Base-by-base conservation (phyloP, 225 moss, liverwort and hornwort species). In the Lunularia cruciata region DNA sequence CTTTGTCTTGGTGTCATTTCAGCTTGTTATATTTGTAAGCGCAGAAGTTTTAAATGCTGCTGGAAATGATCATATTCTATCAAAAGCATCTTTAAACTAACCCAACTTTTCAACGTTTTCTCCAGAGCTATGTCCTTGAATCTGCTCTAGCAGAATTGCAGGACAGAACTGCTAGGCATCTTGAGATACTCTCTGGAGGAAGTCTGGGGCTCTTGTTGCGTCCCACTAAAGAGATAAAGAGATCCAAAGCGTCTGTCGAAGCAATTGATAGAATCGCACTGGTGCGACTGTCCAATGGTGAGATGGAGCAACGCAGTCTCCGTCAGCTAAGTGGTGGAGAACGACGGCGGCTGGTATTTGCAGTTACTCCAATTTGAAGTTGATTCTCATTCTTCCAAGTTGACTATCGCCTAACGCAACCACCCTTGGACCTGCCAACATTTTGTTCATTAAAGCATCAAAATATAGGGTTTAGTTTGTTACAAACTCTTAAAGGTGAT, bases 251-350 rank as follows among this genome's bases (percentile, higher is more conserved):
- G 39, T 80, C 79, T 14, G 85, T 98, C 71, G 98, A 98, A 71
- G 84, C 85, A 23, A 93, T 98, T 39, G 89, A 89, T 64, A 85
- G 92, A 79, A 77, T 98, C 32, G 96, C 96, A 23, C 71, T 89
- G 35, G 93, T 98, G 51, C 87, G 85, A 12, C 84, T 88, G 26
- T 85, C 93, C 0, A 86, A 74, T 14, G 93, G 93, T 14, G 67
- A 37, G 15, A 46, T 79, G 26, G 91, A 98, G 71, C 82, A 88
- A 65, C 87, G 93, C 3, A 86, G 89, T 64, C 81, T 98, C 27
- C 90, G 92, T 28, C 98, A 98, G 78, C 83, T 98, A 13, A 98
- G 98, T 73, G 98, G 98, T 18, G 98, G 98, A 43, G 98, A 98
- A 83, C 89, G 98, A 16, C 87, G 98, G 60, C 84, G 98, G 72